Base-by-base conservation (phyloP, 108 stramenopile genomes). In the Nannochloropsis gaditana region DNA sequence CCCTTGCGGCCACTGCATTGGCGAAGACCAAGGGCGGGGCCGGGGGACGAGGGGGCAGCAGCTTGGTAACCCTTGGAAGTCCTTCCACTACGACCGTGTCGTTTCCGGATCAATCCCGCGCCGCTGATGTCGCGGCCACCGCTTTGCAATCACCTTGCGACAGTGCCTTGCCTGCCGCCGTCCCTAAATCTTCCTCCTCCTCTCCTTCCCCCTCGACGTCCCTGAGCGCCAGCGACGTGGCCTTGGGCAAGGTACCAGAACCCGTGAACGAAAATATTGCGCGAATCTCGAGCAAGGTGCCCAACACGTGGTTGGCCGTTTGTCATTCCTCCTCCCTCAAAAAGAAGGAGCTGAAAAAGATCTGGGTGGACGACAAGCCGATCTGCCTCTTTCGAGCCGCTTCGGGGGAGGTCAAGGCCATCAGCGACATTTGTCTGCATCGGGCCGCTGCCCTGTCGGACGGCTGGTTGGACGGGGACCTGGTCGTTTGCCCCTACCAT, bases 281-380 rank as follows among this genome's bases (percentile, higher is more conserved):
- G n/a, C 15, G 59, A n/a, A 73, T 73, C 73, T 21, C 86, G 82
- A 83, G 82, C 44, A 80, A 81, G 9, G 87, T 88, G 59, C 87
- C 87, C 19, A 88, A 88, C 80, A 80, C 84, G 42, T 88, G 87
- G 87, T 81, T 88, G 17, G 84, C 87, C 44, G 87, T 88, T 21
- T 84, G 81, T 41, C 87, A 88, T 81, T 84, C 81, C n/a, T 59
- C 84, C 9, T 43, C 43, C 45, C 42, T 88, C 42, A 85, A 82
- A 81, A 44, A 41, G 59, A 50, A 50, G 19, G 42, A 84, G 21
- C 42, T 85, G 17, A 85, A 43, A 43, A 83, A 85, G 42, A 81
- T 88, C 4, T 73, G 44, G 81, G 87, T 88, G 42, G 87, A 88
- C 44, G 87, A 84, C 21, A 84, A 84, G 50, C 87, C 87, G 43